Evolutionary conservation across 139 green algal species (phyloP), one percentile per base, ranked within the genome.

Genomic region (Astrephomene gubernaculifera): DNA sequence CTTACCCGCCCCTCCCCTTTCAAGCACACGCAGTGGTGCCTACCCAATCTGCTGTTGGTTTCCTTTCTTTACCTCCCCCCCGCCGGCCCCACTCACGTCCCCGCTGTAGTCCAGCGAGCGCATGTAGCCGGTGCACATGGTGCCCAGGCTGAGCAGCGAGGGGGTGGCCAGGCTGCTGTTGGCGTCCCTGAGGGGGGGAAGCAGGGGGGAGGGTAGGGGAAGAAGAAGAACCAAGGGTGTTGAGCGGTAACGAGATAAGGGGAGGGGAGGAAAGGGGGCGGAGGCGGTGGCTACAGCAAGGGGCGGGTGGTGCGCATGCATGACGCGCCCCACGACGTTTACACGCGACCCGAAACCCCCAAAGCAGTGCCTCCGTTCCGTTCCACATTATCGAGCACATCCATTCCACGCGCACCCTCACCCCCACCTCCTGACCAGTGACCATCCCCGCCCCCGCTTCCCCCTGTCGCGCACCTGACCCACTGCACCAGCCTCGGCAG

Each of bases 41-140:
- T 71, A 25, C 64, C 64, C 64, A 39, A 43, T 4, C 64, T 10
- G 12, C 49, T 68, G 22, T 36, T 25, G 60, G 7, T 68, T 25
- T 17, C 64, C 31, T 31, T 24, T 31, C 64, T 68, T 25, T 17
- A n/a, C 31, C 64, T 24, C 64, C 64, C 64, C 64, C 33, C 21
- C 31, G 4, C 33, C 33, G 19, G 8, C 64, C 65, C 12, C 35
- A 12, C 65, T 27, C 17, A 79, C 71, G 49, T 81, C 31, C 10
- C 36, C 27, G 73, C 60, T 73, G 60, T 83, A 83, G 76, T 83
- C 76, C 60, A 73, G 60, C 14, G 60, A 35, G 14, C 60, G 39
- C 73, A 82, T 82, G 76, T 83, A 83, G 38, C 76, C 76, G n/a
- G 76, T 83, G 76, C 76, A 83, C 76, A 83, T 83, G 29, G 76